A percentile compares a stretch with the other conserved stretches of the same genome.
Conservation (phyloP, 371 early-diverging fungal species). For the Lichtheimia corymbifera region DNA sequence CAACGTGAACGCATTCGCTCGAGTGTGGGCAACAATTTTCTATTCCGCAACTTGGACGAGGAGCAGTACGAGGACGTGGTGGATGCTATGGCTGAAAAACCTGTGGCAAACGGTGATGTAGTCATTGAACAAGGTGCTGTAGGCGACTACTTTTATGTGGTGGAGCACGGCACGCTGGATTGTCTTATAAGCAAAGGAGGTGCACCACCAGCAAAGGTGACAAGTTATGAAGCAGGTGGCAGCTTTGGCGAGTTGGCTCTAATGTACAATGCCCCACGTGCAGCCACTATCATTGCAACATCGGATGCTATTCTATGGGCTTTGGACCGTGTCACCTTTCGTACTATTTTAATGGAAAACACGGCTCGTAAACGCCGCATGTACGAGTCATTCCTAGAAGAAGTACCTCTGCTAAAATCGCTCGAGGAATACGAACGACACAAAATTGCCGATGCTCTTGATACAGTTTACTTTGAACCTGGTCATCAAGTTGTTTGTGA, state of each 20-base stretch:
- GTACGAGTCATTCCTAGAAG: conserved; percentile 78
- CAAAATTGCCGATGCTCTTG: conserved; percentile 83
- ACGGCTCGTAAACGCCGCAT: conserved; percentile 72
- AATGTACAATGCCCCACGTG: conserved; percentile 89
- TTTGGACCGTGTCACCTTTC: conserved; percentile 78
- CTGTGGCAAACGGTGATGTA: conserved; percentile 66
- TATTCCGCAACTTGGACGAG: conserved; percentile 93
- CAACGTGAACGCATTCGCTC: conserved; percentile 83
- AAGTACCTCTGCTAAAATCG: conserved; percentile 63
- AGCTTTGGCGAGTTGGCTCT: conserved; percentile 89
- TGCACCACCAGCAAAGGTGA: conserved; percentile 56
- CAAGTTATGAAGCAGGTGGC: conserved; percentile 66
- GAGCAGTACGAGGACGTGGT: conserved; percentile 94
- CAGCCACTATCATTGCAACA: conserved; percentile 80
- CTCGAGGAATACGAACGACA: conserved; percentile 74
- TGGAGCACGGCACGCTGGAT: conserved; percentile 94
- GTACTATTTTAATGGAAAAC: conserved; percentile 76
- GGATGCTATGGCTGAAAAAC: conserved; percentile 96
- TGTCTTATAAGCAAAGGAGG: conserved; percentile 75
- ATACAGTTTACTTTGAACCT: conserved; percentile 66
- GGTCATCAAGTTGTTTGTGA: conserved; percentile 69
- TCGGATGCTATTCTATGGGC: conserved; percentile 77
- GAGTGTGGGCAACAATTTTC: conserved; percentile 86
- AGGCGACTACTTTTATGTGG: conserved; percentile 97
- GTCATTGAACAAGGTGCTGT: conserved; percentile 96